Conservation (phyloP, 805 yeast species). For the Candida pseudoglaebosa region DNA sequence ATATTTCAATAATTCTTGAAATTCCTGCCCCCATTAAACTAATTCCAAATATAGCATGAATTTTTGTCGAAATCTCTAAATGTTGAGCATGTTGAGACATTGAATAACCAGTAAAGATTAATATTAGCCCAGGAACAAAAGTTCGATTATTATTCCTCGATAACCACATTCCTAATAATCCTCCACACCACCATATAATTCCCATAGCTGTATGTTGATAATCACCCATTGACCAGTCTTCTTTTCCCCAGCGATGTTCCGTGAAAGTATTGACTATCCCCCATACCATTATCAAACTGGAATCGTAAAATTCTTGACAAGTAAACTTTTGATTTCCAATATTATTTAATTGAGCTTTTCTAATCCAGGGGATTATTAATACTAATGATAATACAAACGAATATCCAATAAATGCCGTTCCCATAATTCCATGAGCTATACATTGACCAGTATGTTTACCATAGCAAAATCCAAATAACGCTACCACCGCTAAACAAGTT, state of each 20-base stretch:
- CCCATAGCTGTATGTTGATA: slow-evolving; percentile 97
- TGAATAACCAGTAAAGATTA: slow-evolving; percentile 89
- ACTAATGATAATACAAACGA: slow-evolving; percentile 69
- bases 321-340: slow-evolving; percentile 15
- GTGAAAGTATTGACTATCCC: slow-evolving; percentile 94
- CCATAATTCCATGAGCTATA: slow-evolving; percentile 97
- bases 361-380: slow-evolving; percentile 71
- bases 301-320: slow-evolving; percentile 85
- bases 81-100: slow-evolving; percentile 88
- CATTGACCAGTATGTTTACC: slow-evolving; percentile 87
- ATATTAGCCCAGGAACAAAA: slow-evolving; percentile 75
- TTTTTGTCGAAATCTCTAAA: slow-evolving; percentile 73
- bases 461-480: slow-evolving; percentile 84
- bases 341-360: slow-evolving; percentile 36
- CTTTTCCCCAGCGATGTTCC: slow-evolving; percentile 91
- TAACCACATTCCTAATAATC: slow-evolving; percentile 75
- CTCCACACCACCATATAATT: slow-evolving; percentile 94
- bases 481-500: slow-evolving; percentile 74
- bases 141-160: slow-evolving; percentile 60
- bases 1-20: slow-evolving; percentile 72
- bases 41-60: slow-evolving; percentile 83
- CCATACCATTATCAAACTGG: slow-evolving; percentile 77
- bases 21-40: slow-evolving; percentile 77
- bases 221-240: slow-evolving; percentile 88
- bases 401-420: slow-evolving; percentile 76